Conservation (phyloP, 805 yeast genomes). For the Candida chilensis region DNA sequence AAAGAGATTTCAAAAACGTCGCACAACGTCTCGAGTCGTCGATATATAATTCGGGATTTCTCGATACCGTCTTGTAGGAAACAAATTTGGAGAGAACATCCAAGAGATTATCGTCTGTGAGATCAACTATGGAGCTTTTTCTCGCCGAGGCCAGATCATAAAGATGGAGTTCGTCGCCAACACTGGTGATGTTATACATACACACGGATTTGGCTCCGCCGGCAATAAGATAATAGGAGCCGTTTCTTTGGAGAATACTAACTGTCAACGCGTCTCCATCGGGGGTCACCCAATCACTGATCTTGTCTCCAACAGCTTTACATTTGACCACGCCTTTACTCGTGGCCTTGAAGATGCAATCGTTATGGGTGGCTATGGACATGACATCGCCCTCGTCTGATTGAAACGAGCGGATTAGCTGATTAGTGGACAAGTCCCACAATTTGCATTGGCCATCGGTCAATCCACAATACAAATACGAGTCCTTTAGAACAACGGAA, state of each 20-base stretch:
- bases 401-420: slow-evolving; percentile 41
- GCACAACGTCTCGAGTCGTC: slow-evolving; percentile 88
- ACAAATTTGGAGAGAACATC: slow-evolving; percentile 53
- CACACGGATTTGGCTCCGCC: slow-evolving; percentile 70
- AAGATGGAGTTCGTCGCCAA: slow-evolving; percentile 7
- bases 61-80: slow-evolving; percentile 70
- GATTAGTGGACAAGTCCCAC: slow-evolving; percentile 83
- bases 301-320: slow-evolving; percentile 36
- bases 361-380: slow-evolving; percentile 46
- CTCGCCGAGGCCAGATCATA: no score
- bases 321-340: slow-evolving; percentile 40
- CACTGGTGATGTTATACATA: slow-evolving; percentile 52
- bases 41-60: slow-evolving; percentile 54
- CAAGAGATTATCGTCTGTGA: slow-evolving; percentile 56
- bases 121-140: slow-evolving; percentile 9
- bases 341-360: slow-evolving; percentile 58
- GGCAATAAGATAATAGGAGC: slow-evolving; percentile 41
- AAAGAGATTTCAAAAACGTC: slow-evolving; percentile 51
- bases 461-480: slow-evolving; percentile 78
- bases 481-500: slow-evolving; percentile 53
- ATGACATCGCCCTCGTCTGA: slow-evolving; percentile 42
- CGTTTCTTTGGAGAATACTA: slow-evolving; percentile 30
- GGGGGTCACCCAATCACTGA: slow-evolving; percentile 41
- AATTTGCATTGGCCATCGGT: slow-evolving; percentile 67
- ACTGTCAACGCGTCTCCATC: slow-evolving; percentile 52